Evolutionary conservation across 139 green algal genomes (phyloP).

Genomic region (Chlorella sp.): DNA sequence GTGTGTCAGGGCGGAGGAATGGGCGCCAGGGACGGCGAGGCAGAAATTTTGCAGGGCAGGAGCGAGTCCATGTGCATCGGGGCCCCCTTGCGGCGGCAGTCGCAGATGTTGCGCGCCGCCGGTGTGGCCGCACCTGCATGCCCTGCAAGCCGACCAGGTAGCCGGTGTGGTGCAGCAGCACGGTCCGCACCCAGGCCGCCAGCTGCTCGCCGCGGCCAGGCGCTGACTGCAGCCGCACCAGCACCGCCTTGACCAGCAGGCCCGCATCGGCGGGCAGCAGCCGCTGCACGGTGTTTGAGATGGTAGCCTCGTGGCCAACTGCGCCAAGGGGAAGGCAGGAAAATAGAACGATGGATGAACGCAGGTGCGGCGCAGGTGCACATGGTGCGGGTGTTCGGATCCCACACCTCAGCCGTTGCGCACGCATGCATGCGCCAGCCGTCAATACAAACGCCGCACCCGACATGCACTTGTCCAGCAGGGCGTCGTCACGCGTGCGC

Average conservation of each 20-base stretch:
- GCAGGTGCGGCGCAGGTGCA: no score
- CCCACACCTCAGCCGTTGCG: no score
- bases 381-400: no score
- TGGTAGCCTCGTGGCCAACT: slow-evolving; percentile 60
- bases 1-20: not conserved
- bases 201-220: slow-evolving; percentile 62
- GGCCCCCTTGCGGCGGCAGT: not conserved
- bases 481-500: slow-evolving; percentile 37
- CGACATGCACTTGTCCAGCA: slow-evolving; percentile 68
- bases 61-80: not conserved
- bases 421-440: no score
- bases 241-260: slow-evolving; percentile 31
- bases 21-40: not conserved
- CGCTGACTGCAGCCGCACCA: slow-evolving; percentile 61
- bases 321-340: slow-evolving; percentile 29
- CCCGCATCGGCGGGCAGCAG: slow-evolving; percentile 50
- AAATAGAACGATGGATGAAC: not conserved
- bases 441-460: no score
- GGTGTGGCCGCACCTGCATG: not conserved
- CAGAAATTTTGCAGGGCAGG: not conserved
- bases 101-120: not conserved
- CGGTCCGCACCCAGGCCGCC: slow-evolving; percentile 64
- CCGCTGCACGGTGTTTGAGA: slow-evolving; percentile 65
- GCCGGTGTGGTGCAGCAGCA: slow-evolving; percentile 70
- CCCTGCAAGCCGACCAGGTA: slow-evolving; percentile 60